Conservation (phyloP, 176 grass and related monocot genomes). For the Puya raimondii region DNA sequence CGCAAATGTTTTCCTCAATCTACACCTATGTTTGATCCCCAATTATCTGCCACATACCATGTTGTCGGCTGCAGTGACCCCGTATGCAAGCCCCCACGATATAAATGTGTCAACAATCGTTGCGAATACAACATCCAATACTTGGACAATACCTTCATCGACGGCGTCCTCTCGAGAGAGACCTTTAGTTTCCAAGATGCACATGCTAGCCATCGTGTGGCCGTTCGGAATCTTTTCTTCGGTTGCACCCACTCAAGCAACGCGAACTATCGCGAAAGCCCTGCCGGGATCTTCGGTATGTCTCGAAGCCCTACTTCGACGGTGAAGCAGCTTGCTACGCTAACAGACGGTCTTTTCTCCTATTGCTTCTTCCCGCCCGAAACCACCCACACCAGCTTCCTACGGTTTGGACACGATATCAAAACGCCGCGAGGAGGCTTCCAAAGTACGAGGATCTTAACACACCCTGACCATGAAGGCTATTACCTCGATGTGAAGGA, state of each 20-base stretch:
- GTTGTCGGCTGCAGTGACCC: conserved; percentile 9
- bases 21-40: conserved; percentile 16
- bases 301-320: background rate
- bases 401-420: background rate
- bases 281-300: background rate
- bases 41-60: conserved; percentile 9
- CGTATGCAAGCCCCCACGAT: background rate
- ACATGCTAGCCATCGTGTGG: background rate
- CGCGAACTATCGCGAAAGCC: background rate
- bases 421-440: background rate
- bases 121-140: conserved; percentile 13
- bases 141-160: background rate
- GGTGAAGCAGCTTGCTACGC: background rate
- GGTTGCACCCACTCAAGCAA: conserved; percentile 16
- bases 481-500: background rate
- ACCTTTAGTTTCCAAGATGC: conserved; percentile 13
- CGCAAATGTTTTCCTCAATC: conserved; percentile 6
- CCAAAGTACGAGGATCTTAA: background rate
- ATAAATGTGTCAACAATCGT: background rate
- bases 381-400: background rate
- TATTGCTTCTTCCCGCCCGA: background rate
- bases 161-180: conserved; percentile 4
- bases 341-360: background rate
- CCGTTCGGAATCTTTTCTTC: conserved; percentile 4
- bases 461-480: background rate